Evolutionary conservation across 2,329 filamentous ascomycete genomes (phyloP).

Genomic region (Pestalotiopsis sp.): DNA sequence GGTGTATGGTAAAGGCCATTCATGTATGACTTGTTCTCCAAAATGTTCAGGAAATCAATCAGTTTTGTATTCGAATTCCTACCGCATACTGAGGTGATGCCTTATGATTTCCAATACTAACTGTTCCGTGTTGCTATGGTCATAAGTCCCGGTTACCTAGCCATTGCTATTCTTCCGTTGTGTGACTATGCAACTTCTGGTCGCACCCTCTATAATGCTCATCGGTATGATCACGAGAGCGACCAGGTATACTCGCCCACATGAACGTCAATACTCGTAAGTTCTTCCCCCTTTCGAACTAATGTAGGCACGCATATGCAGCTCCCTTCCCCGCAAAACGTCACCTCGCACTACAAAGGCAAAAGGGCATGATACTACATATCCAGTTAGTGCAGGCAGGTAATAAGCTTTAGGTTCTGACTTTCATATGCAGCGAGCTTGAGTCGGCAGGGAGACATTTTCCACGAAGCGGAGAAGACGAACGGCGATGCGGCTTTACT

Average conservation of each 20-base stretch:
- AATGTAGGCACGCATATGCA: background rate
- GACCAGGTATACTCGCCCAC: background rate
- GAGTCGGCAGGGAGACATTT: background rate
- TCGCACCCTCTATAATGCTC: background rate
- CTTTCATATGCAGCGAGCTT: background rate
- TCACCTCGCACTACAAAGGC: constrained; percentile 4
- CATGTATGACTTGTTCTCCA: background rate
- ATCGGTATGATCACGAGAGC: background rate
- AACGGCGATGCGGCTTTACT: no score
- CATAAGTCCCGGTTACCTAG: no score
- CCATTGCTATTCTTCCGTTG: no score
- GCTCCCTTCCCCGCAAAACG: constrained; percentile 1
- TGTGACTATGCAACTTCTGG: no score
- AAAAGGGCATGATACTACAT: constrained; percentile 11
- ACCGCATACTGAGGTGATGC: no score
- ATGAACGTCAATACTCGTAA: background rate
- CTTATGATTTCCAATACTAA: no score
- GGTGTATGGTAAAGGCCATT: background rate
- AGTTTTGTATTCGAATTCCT: background rate
- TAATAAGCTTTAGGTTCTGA: background rate
- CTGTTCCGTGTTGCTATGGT: no score
- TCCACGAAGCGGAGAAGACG: background rate
- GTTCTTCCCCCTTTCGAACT: background rate
- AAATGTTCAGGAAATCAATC: background rate
- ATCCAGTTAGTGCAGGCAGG: background rate